Conservation (phyloP, 225 moss, liverwort and hornwort species). For the Antitrichia curtipendula region DNA sequence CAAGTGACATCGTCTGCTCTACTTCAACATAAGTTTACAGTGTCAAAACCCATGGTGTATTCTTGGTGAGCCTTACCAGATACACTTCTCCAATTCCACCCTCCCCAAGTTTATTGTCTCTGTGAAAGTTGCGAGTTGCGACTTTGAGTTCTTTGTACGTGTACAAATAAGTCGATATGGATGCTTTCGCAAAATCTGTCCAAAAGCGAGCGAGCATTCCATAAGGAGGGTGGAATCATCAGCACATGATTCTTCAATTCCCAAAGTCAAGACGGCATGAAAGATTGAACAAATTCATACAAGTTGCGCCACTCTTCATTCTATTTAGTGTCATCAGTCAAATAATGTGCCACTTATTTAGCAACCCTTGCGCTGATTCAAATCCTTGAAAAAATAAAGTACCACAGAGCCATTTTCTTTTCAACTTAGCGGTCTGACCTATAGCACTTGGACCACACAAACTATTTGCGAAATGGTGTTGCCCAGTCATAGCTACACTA, state of each 20-base stretch:
- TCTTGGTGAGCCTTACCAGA: slow-evolving; percentile 12
- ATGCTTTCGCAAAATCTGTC: slow-evolving; percentile 28
- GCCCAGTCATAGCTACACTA: neutral
- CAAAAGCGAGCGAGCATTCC: neutral
- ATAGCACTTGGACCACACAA: neutral
- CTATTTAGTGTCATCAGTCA: neutral
- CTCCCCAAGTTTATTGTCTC: slow-evolving; percentile 53
- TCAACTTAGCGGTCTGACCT: neutral
- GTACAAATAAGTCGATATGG: slow-evolving; percentile 11
- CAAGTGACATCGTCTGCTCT: neutral
- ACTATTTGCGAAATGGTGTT: neutral
- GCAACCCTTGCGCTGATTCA: neutral
- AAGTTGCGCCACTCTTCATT: neutral
- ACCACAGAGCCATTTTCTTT: neutral
- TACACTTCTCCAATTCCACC: slow-evolving; percentile 70
- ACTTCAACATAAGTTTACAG: neutral
- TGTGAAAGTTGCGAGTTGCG: slow-evolving; percentile 45
- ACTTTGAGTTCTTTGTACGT: slow-evolving; percentile 38
- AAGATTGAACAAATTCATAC: neutral
- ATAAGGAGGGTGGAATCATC: neutral
- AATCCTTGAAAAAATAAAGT: neutral
- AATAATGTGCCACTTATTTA: neutral
- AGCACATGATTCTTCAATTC: neutral
- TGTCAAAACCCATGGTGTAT: neutral
- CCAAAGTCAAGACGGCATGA: neutral